A percentile compares a stretch with the other conserved stretches of the same genome.
Conservation (phyloP, 352 stramenopile genomes). For the Phytophthora litchii region DNA sequence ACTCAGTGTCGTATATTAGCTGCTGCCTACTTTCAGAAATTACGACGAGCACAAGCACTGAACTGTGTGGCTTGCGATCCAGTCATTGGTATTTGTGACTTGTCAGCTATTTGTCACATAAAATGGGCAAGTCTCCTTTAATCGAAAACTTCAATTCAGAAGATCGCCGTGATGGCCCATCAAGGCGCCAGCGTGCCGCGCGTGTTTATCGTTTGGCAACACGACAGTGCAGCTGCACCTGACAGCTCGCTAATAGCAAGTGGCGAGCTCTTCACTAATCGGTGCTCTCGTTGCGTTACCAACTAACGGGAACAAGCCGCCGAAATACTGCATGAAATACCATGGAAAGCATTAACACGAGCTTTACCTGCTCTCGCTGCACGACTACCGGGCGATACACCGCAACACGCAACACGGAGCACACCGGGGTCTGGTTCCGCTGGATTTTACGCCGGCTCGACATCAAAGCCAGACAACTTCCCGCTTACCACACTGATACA, state of each 20-base stretch:
- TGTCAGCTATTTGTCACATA: conserved; percentile 11
- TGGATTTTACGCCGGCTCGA: conserved; percentile 32
- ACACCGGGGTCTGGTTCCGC: conserved; percentile 6
- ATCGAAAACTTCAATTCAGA: conserved; percentile 20
- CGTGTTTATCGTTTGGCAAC: background rate
- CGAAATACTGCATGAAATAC: background rate
- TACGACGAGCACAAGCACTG: too few species aligned
- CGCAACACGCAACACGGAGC: background rate
- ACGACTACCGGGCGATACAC: background rate
- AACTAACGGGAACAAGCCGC: background rate
- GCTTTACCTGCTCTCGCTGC: background rate
- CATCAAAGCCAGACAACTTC: conserved; percentile 15
- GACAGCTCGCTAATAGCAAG: background rate
- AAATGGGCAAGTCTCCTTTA: conserved; percentile 16
- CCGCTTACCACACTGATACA: conserved; percentile 7
- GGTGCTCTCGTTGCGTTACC: background rate
- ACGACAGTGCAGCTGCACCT: background rate
- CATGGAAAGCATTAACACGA: background rate
- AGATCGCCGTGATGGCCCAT: conserved; percentile 5
- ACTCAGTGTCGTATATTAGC: too few species aligned
- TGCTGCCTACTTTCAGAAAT: too few species aligned
- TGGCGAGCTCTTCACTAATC: background rate
- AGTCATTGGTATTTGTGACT: background rate
- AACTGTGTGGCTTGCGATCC: too few species aligned
- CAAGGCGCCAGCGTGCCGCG: background rate